Evolutionary conservation across 2,329 filamentous ascomycete species (phyloP).

Genomic region (Cercospora citrullina): DNA sequence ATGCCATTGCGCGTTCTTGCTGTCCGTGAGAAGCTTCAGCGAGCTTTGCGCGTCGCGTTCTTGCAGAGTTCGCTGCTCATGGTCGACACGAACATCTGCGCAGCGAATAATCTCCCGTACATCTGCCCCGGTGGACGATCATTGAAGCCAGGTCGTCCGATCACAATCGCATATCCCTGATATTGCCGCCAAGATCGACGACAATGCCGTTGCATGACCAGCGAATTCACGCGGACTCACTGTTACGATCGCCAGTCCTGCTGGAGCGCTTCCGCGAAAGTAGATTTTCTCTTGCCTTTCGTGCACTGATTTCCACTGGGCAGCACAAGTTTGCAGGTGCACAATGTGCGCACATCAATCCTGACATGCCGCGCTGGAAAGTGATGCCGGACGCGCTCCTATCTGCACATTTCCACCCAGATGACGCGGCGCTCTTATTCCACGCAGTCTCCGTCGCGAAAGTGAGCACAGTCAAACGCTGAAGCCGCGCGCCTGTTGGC

Average conservation of each 20-base stretch:
- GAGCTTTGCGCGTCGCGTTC: not conserved
- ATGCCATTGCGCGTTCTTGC: not conserved
- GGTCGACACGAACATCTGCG: not conserved
- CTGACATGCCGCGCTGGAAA: conserved; percentile 2
- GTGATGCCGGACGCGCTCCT: not conserved
- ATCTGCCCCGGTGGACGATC: not conserved
- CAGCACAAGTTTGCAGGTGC: not conserved
- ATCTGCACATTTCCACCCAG: not conserved
- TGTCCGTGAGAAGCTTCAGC: not conserved
- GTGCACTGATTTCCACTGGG: not conserved
- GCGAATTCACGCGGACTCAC: not conserved
- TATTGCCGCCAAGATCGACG: not conserved
- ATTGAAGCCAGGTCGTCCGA: not conserved
- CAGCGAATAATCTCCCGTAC: not conserved
- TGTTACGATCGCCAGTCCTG: not conserved
- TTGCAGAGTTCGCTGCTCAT: not conserved
- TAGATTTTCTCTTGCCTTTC: not conserved
- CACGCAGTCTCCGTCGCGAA: not conserved
- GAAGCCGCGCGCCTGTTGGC: not conserved
- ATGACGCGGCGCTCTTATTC: conserved; percentile 6
- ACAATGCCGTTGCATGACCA: not conserved
- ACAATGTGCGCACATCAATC: not conserved
- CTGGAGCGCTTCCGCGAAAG: not conserved
- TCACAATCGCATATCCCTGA: not conserved
- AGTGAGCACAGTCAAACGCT: not conserved